Percentiles rank a stretch among this genome's conserved stretches.
Conservation (phyloP, 1,284 basidiomycete genomes). For the Cryptococcus sp. region DNA sequence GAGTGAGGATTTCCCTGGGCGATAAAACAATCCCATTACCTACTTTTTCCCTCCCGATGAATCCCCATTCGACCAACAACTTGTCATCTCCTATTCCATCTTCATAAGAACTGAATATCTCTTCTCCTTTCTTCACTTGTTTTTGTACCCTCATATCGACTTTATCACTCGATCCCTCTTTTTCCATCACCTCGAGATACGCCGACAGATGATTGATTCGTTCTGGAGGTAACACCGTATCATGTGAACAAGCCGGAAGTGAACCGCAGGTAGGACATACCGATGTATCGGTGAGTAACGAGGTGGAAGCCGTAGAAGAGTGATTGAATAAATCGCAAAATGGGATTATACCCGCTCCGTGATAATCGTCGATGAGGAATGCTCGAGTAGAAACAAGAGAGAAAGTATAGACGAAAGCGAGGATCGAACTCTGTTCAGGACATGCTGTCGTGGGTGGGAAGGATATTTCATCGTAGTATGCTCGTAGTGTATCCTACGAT, state of each 20-base stretch:
- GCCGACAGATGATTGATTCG: conserved; percentile 21
- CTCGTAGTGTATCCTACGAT: not conserved
- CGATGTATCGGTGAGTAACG: conserved; percentile 64
- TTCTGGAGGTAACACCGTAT: conserved; percentile 53
- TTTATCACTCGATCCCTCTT: conserved; percentile 8
- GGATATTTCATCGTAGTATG: conserved; percentile 16
- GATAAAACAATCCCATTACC: conserved; percentile 19
- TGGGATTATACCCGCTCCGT: conserved; percentile 78
- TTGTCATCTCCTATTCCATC: conserved; percentile 59
- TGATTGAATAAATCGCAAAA: conserved; percentile 91
- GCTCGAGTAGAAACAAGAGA: conserved; percentile 77
- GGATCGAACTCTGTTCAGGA: conserved; percentile 38
- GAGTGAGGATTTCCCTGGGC: conserved; percentile 6
- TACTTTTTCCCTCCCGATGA: conserved; percentile 31
- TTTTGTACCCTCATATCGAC: conserved; percentile 40
- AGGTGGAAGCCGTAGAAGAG: conserved; percentile 14
- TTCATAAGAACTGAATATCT: conserved; percentile 85
- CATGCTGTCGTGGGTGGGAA: conserved; percentile 11
- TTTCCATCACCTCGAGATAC: conserved; percentile 5
- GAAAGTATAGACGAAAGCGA: conserved; percentile 66
- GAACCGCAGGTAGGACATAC: conserved; percentile 80
- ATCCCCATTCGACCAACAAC: conserved; percentile 68
- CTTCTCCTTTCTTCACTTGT: conserved; percentile 47
- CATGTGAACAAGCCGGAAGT: conserved; percentile 55
- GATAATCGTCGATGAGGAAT: conserved; percentile 78